Conservation (phyloP, 305 asterid species). For the Striga hermonthica region DNA sequence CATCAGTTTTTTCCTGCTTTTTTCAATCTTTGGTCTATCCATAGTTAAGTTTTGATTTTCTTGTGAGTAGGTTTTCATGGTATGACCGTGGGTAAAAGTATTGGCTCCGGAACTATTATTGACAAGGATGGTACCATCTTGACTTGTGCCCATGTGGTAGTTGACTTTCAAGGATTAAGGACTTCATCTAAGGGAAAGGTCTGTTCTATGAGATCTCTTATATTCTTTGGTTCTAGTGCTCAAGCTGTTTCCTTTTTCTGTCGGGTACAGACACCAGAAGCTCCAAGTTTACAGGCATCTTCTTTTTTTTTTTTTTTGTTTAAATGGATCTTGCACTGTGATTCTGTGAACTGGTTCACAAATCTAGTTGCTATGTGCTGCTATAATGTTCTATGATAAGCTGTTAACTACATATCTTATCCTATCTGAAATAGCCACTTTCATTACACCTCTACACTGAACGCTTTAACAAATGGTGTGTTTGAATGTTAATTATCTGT, state of each 20-base stretch:
- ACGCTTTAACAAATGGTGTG: not conserved
- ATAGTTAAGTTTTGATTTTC: conserved; percentile 10
- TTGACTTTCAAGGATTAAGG: conserved; percentile 55
- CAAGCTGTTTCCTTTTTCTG: conserved; percentile 6
- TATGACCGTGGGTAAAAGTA: conserved; percentile 51
- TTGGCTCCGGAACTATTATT: conserved; percentile 87
- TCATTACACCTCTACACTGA: not conserved
- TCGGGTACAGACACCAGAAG: not conserved
- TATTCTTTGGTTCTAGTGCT: not conserved
- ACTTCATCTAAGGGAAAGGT: conserved; percentile 66
- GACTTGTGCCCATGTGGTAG: conserved; percentile 90
- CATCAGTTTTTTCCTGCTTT: not conserved
- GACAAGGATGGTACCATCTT: conserved; percentile 82
- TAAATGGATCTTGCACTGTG: conserved; percentile 7
- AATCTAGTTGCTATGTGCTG: not conserved
- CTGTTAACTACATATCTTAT: not conserved
- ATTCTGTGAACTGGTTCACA: not conserved
- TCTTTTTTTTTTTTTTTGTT: not conserved
- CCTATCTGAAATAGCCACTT: not conserved
- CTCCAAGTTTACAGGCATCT: conserved; percentile 10
- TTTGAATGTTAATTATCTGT: conserved; percentile 3
- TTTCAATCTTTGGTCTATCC: conserved; percentile 14
- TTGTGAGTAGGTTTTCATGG: conserved; percentile 51
- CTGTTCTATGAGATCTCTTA: conserved; percentile 25
- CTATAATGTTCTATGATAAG: not conserved